Conservation (phyloP, 306 rosid species). For the Quercus parvula region DNA sequence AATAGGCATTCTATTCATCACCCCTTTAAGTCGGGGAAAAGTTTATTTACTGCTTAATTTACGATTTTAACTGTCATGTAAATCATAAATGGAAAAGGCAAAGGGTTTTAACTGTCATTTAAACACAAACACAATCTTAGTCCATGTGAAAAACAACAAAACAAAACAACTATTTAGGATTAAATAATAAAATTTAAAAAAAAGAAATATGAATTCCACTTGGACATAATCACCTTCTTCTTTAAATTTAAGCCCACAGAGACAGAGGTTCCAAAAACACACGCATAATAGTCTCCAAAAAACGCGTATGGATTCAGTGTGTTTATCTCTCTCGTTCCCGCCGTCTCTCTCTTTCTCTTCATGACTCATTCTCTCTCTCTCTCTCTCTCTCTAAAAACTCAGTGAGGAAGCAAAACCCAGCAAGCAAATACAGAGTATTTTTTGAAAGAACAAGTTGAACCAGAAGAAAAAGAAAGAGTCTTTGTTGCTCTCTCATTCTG, state of each 20-base stretch:
- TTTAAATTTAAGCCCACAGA: conserved; percentile 20
- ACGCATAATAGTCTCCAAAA: background rate
- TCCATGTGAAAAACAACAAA: background rate
- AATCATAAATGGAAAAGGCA: background rate
- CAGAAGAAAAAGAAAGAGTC: background rate
- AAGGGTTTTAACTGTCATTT: background rate
- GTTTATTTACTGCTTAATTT: too few species aligned
- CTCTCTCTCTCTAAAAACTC: conserved; percentile 7
- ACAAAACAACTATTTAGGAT: background rate
- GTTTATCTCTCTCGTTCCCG: conserved; percentile 34
- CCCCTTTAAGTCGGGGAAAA: too few species aligned
- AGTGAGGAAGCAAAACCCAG: conserved; percentile 1
- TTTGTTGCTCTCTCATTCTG: background rate
- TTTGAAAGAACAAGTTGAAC: background rate
- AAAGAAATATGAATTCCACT: background rate
- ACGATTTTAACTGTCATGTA: too few species aligned
- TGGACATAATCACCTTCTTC: background rate
- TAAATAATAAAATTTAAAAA: background rate
- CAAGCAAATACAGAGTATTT: background rate
- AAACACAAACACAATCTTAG: background rate
- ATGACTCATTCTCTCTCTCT: background rate
- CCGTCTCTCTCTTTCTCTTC: conserved; percentile 32
- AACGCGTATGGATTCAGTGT: conserved; percentile 22
- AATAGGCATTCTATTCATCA: too few species aligned
- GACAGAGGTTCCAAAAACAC: conserved; percentile 20